Conservation (phyloP, 192 early-diverging fungal genomes). For the Backusella macrospora region DNA sequence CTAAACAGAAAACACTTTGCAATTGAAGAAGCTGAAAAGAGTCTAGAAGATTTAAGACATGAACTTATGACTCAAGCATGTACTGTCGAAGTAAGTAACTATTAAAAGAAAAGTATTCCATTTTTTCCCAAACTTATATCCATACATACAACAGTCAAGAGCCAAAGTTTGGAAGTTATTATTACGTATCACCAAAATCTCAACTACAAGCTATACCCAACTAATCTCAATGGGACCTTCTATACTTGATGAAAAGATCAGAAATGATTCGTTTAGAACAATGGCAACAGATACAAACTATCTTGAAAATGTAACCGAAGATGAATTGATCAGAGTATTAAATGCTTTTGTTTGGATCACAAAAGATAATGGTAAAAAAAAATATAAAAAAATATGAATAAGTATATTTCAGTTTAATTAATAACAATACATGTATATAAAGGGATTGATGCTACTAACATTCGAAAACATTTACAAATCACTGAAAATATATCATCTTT, state of each 20-base stretch:
- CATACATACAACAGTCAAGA: constrained; percentile 37
- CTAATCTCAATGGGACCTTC: constrained; percentile 74
- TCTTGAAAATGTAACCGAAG: constrained; percentile 68
- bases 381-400: not conserved
- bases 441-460: not conserved
- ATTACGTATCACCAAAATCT: constrained; percentile 70
- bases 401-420: not conserved
- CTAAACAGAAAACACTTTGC: constrained; percentile 7
- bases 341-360: constrained; percentile 81
- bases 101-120: not conserved
- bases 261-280: constrained; percentile 90
- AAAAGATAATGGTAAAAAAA: constrained; percentile 68
- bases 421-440: not conserved
- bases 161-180: constrained; percentile 75
- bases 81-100: constrained; percentile 12
- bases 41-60: constrained; percentile 21
- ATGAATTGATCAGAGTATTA: constrained; percentile 74
- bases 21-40: constrained; percentile 22
- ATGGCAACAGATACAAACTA: constrained; percentile 81
- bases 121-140: not conserved
- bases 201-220: constrained; percentile 71
- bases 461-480: constrained; percentile 11
- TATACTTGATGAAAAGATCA: constrained; percentile 77
- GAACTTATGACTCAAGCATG: not conserved
- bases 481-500: constrained; percentile 36